phyloP scores from a whole-genome alignment of 2,329 filamentous ascomycete species.

The Penicillium sp. region DNA sequence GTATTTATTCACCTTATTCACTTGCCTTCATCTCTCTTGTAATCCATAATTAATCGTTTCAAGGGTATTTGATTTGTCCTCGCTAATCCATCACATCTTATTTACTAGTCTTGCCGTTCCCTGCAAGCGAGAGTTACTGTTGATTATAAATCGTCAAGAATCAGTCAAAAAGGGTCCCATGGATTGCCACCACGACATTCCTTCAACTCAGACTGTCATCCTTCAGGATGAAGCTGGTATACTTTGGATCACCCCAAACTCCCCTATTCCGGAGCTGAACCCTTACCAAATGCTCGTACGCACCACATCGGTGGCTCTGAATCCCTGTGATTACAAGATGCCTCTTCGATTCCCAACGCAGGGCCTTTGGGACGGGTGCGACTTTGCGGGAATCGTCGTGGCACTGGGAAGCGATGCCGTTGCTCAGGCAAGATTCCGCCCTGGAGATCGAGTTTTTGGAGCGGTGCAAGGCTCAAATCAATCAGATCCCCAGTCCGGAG shows the following conservation, averaged over 20 bases:
- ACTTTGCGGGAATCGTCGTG: slow-evolving; percentile 29
- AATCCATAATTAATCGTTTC: too few species aligned
- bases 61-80: too few species aligned
- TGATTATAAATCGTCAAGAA: too few species aligned
- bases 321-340: slow-evolving; percentile 31
- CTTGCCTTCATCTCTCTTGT: too few species aligned
- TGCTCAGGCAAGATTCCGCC: slow-evolving; percentile 13
- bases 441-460: slow-evolving; percentile 40
- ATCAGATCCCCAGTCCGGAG: slow-evolving; percentile 15
- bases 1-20: too few species aligned
- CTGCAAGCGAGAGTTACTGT: too few species aligned
- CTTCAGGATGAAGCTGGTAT: slow-evolving; percentile 19
- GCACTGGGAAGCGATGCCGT: slow-evolving; percentile 17
- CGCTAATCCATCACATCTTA: too few species aligned
- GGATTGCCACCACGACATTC: background rate
- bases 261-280: slow-evolving; percentile 14
- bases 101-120: too few species aligned
- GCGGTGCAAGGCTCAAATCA: slow-evolving; percentile 33
- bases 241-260: slow-evolving; percentile 13
- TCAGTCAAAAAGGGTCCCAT: background rate
- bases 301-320: slow-evolving; percentile 32
- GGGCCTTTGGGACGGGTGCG: slow-evolving; percentile 28
- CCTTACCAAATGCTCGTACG: slow-evolving; percentile 21
- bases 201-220: slow-evolving; percentile 16
- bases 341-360: slow-evolving; percentile 16